Conservation (phyloP, 768 basidiomycete genomes). For the Sarcodon sp. region DNA sequence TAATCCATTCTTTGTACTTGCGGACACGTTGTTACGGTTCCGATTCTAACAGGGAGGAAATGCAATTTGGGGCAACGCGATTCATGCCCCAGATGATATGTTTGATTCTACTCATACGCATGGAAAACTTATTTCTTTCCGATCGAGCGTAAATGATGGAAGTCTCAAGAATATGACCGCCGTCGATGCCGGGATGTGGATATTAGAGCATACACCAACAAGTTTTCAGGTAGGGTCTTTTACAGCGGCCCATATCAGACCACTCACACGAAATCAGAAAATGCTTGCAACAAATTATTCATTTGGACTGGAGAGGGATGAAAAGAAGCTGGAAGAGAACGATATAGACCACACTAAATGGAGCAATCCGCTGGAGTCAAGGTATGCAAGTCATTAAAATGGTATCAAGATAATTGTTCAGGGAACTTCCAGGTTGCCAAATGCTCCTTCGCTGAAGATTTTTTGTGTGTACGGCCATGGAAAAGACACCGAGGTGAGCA, state of each 20-base stretch:
- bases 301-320: slow-evolving; percentile 75
- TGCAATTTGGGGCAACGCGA: slow-evolving; percentile 68
- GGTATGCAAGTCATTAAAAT: slow-evolving; percentile 23
- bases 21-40: background rate
- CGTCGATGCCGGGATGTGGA: slow-evolving; percentile 62
- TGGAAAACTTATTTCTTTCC: slow-evolving; percentile 78
- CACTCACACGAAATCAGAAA: slow-evolving; percentile 29
- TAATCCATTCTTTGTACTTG: slow-evolving; percentile 10
- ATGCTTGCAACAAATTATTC: slow-evolving; percentile 84
- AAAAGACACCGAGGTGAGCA: slow-evolving; percentile 77
- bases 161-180: slow-evolving; percentile 59
- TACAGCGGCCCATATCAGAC: background rate
- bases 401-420: background rate
- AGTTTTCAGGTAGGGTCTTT: slow-evolving; percentile 54
- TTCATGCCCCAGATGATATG: slow-evolving; percentile 72
- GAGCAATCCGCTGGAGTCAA: slow-evolving; percentile 82
- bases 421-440: slow-evolving; percentile 47
- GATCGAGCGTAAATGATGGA: slow-evolving; percentile 18
- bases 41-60: slow-evolving; percentile 51
- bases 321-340: slow-evolving; percentile 47
- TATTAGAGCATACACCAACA: slow-evolving; percentile 67
- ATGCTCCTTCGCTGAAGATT: slow-evolving; percentile 86
- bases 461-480: slow-evolving; percentile 93
- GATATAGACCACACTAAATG: slow-evolving; percentile 72
- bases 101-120: slow-evolving; percentile 43